Percentiles rank a stretch among this genome's conserved stretches.
phyloP scores from a whole-genome alignment of 176 grass and related monocot species.

The Alopecurus myosuroides region DNA sequence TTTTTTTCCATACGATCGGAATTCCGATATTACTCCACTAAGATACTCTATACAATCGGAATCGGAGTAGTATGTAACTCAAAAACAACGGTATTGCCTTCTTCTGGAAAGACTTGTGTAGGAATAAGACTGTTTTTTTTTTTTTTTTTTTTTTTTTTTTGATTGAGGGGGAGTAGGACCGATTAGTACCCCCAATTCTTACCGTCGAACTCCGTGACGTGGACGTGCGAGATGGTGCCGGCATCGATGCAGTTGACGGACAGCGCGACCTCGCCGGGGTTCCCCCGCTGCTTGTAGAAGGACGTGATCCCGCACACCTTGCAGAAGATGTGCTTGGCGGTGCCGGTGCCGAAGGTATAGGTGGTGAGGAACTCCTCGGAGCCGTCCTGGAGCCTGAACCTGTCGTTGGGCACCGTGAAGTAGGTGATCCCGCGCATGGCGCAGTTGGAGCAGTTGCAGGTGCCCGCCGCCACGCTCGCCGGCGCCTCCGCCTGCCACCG shows the following conservation, averaged over 20 bases:
- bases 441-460: slow-evolving; percentile 69
- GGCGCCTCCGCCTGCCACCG: slow-evolving; percentile 59
- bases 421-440: slow-evolving; percentile 56
- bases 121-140: neutral
- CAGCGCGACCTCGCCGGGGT: slow-evolving; percentile 65
- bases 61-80: too few relatives aligned
- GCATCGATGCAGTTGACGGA: slow-evolving; percentile 53
- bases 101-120: too few relatives aligned
- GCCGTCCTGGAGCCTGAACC: slow-evolving; percentile 42
- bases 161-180: neutral
- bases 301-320: slow-evolving; percentile 79
- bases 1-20: too few relatives aligned
- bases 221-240: slow-evolving; percentile 54
- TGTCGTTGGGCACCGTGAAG: slow-evolving; percentile 56
- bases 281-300: slow-evolving; percentile 71
- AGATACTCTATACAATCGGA: too few relatives aligned
- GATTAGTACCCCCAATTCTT: slow-evolving; percentile 49
- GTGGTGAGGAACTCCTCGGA: slow-evolving; percentile 55
- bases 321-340: slow-evolving; percentile 76
- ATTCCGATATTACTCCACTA: too few relatives aligned
- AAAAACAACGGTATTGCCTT: too few relatives aligned
- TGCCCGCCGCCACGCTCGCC: slow-evolving; percentile 54
- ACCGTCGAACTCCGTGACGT: slow-evolving; percentile 46
- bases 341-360: slow-evolving; percentile 81
- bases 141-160: too few relatives aligned